Percentiles rank a stretch among this genome's conserved stretches.
These are phyloP conservation scores for Physocladia obscura DNA, from an alignment of 192 early-diverging fungal species.

Conservation along the genomic window DNA sequence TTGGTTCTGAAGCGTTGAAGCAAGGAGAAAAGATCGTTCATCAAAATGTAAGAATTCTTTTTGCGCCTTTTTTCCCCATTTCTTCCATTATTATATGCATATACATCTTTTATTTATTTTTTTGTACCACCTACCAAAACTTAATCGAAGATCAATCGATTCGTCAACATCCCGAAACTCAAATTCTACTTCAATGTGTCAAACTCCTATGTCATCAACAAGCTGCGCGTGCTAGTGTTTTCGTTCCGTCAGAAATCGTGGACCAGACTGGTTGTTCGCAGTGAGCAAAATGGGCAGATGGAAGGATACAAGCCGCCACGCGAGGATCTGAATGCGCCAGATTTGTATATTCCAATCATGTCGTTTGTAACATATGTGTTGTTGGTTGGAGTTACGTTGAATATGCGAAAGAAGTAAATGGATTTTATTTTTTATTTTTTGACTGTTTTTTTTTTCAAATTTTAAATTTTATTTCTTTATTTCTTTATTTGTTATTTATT, in stretches of 20 bases:
- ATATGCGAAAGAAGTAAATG: constrained; percentile 50
- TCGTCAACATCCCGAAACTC: constrained; percentile 80
- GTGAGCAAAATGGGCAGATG: constrained; percentile 57
- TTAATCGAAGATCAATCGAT: constrained; percentile 66
- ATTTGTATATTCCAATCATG: constrained; percentile 97
- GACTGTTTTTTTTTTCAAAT: neutral
- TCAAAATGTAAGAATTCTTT: constrained; percentile 79
- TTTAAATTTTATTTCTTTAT: neutral
- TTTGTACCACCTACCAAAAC: too few relatives aligned
- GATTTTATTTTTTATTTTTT: neutral
- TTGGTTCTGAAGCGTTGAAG: constrained; percentile 79
- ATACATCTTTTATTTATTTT: too few relatives aligned
- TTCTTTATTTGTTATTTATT: too few relatives aligned
- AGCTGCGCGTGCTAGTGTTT: constrained; percentile 80
- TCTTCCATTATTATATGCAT: neutral
- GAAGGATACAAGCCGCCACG: constrained; percentile 81
- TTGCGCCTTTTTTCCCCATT: neutral
- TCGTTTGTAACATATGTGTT: constrained; percentile 89
- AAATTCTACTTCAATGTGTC: constrained; percentile 95
- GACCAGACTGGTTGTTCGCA: constrained; percentile 72
- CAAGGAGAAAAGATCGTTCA: constrained; percentile 85
- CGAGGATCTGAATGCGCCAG: constrained; percentile 91
- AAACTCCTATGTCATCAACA: constrained; percentile 90
- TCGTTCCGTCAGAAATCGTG: constrained; percentile 86
- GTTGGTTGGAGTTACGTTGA: constrained; percentile 69